These are phyloP conservation scores for Globisporangium alternatum DNA, from an alignment of 352 stramenopile genomes.

Conservation along the genomic window DNA sequence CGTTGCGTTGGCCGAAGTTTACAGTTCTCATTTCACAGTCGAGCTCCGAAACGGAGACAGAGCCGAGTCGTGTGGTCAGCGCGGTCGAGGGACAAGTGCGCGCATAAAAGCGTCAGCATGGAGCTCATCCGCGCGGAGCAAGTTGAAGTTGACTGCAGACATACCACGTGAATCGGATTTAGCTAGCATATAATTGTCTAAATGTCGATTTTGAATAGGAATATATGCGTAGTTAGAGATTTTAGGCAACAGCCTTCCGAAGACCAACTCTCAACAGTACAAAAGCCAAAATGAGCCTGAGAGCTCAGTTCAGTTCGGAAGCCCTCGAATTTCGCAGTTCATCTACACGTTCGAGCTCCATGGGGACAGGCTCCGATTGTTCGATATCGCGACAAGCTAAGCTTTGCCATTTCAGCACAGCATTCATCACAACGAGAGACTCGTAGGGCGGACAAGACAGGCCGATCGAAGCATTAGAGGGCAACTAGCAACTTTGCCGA, in stretches of 20 bases:
- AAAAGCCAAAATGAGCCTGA: not conserved
- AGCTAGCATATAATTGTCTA: not conserved
- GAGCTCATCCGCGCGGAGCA: conserved; percentile 1
- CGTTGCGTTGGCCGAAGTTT: not conserved
- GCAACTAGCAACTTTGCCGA: too few relatives aligned
- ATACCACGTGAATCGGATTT: not conserved
- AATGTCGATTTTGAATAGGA: not conserved
- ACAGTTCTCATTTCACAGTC: not conserved
- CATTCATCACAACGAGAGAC: too few relatives aligned
- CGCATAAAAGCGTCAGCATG: not conserved
- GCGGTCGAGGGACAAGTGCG: not conserved
- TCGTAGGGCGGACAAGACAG: too few relatives aligned
- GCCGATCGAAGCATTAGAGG: too few relatives aligned
- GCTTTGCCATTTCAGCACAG: too few relatives aligned
- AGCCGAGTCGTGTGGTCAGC: not conserved
- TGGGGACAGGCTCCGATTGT: too few relatives aligned
- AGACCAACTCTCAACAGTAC: too few relatives aligned
- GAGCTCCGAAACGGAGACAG: conserved; percentile 7
- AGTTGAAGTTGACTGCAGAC: not conserved
- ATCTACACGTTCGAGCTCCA: not conserved
- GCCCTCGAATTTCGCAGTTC: not conserved
- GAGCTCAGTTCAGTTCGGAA: not conserved
- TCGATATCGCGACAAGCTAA: too few relatives aligned
- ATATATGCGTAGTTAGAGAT: too few relatives aligned
- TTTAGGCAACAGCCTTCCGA: too few relatives aligned